A percentile compares a stretch with the other conserved stretches of the same genome.
Conservation (phyloP, 352 stramenopile genomes). For the Globisporangium sylvaticum region DNA sequence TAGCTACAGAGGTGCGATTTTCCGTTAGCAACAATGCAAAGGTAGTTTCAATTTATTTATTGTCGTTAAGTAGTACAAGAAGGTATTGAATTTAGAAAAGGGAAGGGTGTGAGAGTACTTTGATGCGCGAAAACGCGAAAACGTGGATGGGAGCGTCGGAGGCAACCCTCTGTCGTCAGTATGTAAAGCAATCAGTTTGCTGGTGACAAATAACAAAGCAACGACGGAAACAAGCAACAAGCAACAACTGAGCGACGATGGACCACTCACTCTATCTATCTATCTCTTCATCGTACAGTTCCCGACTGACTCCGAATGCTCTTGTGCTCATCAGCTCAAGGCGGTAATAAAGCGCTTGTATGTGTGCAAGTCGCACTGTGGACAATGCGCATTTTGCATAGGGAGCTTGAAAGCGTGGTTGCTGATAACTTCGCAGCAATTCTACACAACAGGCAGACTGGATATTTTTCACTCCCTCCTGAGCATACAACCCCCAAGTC, state of each 20-base stretch:
- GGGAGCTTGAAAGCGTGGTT: no score
- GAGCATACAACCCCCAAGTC: background rate
- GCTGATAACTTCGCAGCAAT: no score
- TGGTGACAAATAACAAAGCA: slow-evolving; percentile 1
- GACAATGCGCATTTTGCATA: no score
- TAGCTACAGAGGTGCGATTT: background rate
- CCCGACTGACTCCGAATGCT: no score
- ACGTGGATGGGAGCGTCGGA: background rate
- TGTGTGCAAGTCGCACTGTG: no score
- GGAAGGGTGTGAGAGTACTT: background rate
- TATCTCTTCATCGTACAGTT: no score
- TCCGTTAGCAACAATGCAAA: background rate
- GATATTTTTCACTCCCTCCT: background rate
- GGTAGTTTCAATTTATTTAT: background rate
- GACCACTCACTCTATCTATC: no score
- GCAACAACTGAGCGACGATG: no score
- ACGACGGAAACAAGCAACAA: background rate
- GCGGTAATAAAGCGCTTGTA: no score
- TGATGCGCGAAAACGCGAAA: slow-evolving; percentile 2
- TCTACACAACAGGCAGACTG: background rate
- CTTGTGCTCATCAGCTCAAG: no score
- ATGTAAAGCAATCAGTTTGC: background rate
- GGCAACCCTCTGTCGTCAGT: background rate
- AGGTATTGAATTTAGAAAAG: background rate
- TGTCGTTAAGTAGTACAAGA: background rate